Base-by-base conservation (phyloP, 1,284 basidiomycete species). In the Chiua sp. region DNA sequence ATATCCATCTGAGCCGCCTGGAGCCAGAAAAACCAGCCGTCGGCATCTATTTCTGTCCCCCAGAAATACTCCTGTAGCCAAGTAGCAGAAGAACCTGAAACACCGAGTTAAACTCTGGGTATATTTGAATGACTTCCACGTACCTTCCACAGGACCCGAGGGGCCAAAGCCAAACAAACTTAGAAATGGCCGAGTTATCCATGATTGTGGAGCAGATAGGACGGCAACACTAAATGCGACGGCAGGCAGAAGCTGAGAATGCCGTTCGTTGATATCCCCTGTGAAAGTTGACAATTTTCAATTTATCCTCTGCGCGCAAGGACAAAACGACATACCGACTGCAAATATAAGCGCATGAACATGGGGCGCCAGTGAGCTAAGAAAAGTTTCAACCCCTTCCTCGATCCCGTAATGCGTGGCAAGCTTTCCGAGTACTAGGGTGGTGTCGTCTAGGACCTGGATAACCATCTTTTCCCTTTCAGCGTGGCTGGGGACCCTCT, bases 241-340 rank as follows among this genome's bases (percentile, higher is more conserved):
- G 16, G 18, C 8, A 7, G 56, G 50, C 11, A 68, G 44, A 12
- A 68, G 57, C 6, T 32, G 8, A 6, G 63, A 60, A 44, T 63
- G n/a, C 23, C 61, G 57, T 7, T 68, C 59, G 4, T 59, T 64
- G 39, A 68, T 59, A n/a, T 66, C 59, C 0, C 57, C 68, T 70
- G 8, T 7, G 26, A 12, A 23, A 42, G 20, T 8, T 20, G 35
- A 18, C 18, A 3, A 12, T 22, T 39, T n/a, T 13, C 5, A 22
- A 4, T 4, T 42, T 12, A 18, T 22, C 8, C 12, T 37, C 10
- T 3, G n/a, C 0, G 20, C 3, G 28, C 1, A 28, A 42, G 7
- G 20, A 3, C 23, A 20, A 11, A 18, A 23, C 2, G 12, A 49
- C 67, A 5, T 51, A 69, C 68, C 60, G 5, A 70, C 32, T 1